Evolutionary conservation across 2,329 filamentous ascomycete species (phyloP), one percentile per base, ranked within the genome.

Genomic region (Tolypocladium guangdongense): DNA sequence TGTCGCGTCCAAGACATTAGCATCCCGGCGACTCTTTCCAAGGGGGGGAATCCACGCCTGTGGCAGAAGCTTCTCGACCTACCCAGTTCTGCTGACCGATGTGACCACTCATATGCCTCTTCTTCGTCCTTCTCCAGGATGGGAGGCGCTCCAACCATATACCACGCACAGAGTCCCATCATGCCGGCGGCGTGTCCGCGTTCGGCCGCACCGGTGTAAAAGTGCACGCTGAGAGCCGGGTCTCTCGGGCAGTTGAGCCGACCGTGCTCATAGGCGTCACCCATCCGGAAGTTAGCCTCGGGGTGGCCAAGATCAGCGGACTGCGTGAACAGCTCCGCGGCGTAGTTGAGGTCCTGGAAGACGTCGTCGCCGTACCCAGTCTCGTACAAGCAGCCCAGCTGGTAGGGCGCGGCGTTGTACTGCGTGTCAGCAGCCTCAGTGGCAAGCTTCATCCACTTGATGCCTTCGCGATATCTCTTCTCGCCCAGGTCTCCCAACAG

Each of bases 141-240:
- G 0, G 91, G 90, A 60, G 91, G 87, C 2, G 93, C 93, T 12
- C 93, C 93, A 41, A 97, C 87, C 78, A 97, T 87, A 69, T 97
- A 99, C 93, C 93, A 99, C 12, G 93, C 93, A 70, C 93, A 99
- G 10, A 99, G 77, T 5, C 92, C 92, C 91, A 99, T 96, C 90
- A 97, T 97, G 49, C 90, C 92, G 49, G 84, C 80, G 0, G 90
- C 78, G 64, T 96, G 87, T 1, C 89, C 90, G 47, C 80, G 78
- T 64, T 95, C 88, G 2, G 93, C 93, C 14, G 93, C 92, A 30
- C 85, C 86, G 1, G 92, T 99, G 73, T 99, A 99, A 66, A 96
- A 99, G 68, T 99, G 93, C 11, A 99, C 90, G 59, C 90, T 96
- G 52, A 99, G 75, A 2, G 91, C 90, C 2, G 93, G 90, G 67